Evolutionary conservation across 352 stramenopile genomes (phyloP).

Genomic region (Aphanomyces euteiches): DNA sequence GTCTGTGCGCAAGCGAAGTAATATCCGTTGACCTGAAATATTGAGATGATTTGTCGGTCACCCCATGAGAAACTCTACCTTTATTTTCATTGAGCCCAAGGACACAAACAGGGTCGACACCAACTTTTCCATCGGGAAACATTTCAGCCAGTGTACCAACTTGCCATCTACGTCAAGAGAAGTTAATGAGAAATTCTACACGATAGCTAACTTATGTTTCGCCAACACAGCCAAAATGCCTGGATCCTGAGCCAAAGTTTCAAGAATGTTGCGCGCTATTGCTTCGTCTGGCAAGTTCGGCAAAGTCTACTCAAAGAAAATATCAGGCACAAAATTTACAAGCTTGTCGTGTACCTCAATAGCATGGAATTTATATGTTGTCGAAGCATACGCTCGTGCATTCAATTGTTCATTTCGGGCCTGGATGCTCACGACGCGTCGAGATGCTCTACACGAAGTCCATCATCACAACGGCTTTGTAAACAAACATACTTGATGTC

Average conservation of each 20-base stretch:
- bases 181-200: neutral
- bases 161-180: slow-evolving; percentile 52
- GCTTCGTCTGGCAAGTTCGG: slow-evolving; percentile 50
- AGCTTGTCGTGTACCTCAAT: slow-evolving; percentile 43
- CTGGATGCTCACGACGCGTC: slow-evolving; percentile 53
- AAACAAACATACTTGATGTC: slow-evolving; percentile 41
- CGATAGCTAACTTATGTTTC: slow-evolving; percentile 71
- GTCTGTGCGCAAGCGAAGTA: slow-evolving; percentile 91
- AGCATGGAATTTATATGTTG: slow-evolving; percentile 61
- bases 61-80: slow-evolving; percentile 31
- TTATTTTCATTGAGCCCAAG: slow-evolving; percentile 95
- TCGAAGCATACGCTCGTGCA: slow-evolving; percentile 41
- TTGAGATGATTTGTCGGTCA: neutral
- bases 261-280: slow-evolving; percentile 71
- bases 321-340: neutral
- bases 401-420: slow-evolving; percentile 46
- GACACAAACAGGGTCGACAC: slow-evolving; percentile 80
- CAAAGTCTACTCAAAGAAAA: slow-evolving; percentile 36
- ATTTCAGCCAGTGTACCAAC: slow-evolving; percentile 86
- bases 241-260: slow-evolving; percentile 79
- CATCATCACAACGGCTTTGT: neutral
- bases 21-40: slow-evolving; percentile 77
- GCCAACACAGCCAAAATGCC: slow-evolving; percentile 85
- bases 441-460: slow-evolving; percentile 41
- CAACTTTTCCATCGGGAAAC: slow-evolving; percentile 88